Percentiles rank a stretch among this genome's conserved stretches.
phyloP scores from a whole-genome alignment of 2,329 filamentous ascomycete species.

The Botrytis deweyae region DNA sequence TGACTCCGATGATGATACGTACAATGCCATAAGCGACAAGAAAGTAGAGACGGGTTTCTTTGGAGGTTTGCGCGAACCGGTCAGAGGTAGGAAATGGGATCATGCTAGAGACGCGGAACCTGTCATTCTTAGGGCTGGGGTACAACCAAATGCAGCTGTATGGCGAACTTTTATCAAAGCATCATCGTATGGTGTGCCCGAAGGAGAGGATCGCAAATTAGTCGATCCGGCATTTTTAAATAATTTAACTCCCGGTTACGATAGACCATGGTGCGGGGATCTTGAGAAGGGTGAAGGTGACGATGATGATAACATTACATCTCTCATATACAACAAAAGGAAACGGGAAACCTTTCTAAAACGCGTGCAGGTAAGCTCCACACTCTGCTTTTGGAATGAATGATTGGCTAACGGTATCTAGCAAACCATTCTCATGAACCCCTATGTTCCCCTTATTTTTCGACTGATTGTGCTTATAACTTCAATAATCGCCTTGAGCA shows the following conservation, averaged over 20 bases:
- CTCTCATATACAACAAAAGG: conserved; percentile 36
- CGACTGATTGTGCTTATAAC: conserved; percentile 80
- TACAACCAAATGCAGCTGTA: conserved; percentile 29
- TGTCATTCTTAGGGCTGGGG: conserved; percentile 37
- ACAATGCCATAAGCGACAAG: conserved; percentile 27
- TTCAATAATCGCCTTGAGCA: conserved; percentile 75
- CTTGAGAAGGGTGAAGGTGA: conserved; percentile 30
- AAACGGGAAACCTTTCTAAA: conserved; percentile 31
- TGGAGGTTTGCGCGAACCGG: conserved; percentile 37
- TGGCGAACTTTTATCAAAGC: conserved; percentile 39
- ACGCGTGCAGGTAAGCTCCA: conserved; percentile 34
- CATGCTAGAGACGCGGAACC: conserved; percentile 39
- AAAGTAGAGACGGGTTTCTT: conserved; percentile 38
- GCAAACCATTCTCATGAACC: conserved; percentile 39
- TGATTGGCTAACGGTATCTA: conserved; percentile 25
- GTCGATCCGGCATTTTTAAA: conserved; percentile 36
- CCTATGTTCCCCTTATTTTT: conserved; percentile 81
- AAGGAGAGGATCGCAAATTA: conserved; percentile 33
- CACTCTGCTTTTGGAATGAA: not conserved
- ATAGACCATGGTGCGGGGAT: conserved; percentile 40
- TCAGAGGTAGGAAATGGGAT: conserved; percentile 41
- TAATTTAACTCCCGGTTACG: conserved; percentile 39
- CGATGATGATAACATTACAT: conserved; percentile 35
- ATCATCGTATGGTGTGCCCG: conserved; percentile 37
- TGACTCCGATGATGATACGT: conserved; percentile 33